Conservation (phyloP, 2,329 filamentous ascomycete genomes). For the Penicillium sp. region DNA sequence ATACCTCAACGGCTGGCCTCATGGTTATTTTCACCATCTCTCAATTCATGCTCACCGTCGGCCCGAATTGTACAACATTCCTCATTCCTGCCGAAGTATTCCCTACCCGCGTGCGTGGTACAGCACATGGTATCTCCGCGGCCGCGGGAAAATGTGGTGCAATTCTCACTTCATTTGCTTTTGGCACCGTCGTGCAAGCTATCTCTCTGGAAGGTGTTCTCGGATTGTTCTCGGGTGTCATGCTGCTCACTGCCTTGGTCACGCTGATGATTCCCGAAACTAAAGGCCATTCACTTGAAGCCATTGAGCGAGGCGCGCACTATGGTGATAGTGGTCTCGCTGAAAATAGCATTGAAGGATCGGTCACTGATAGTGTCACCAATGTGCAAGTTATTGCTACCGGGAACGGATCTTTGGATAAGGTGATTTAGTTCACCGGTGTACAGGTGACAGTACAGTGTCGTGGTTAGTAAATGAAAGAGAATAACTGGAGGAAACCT, state of each 20-base stretch:
- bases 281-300: background rate
- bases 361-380: background rate
- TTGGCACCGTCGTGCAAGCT: constrained; percentile 23
- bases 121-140: constrained; percentile 61
- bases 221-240: constrained; percentile 2
- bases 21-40: constrained; percentile 32
- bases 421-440: background rate
- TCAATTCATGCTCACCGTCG: constrained; percentile 26
- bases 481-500: background rate
- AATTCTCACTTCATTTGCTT: constrained; percentile 35
- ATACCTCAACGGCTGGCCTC: constrained; percentile 25
- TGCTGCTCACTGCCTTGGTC: background rate
- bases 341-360: background rate
- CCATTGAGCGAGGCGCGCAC: background rate
- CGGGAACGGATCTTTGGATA: background rate
- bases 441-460: background rate
- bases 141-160: constrained; percentile 60
- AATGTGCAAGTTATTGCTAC: background rate
- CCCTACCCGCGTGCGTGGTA: constrained; percentile 59
- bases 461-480: background rate
- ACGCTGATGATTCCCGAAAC: background rate
- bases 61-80: constrained; percentile 61
- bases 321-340: background rate
- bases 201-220: constrained; percentile 21
- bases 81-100: constrained; percentile 63